These are phyloP conservation scores for Rhodotorula toruloides DNA, from an alignment of 768 basidiomycete genomes.

Conservation along the genomic window DNA sequence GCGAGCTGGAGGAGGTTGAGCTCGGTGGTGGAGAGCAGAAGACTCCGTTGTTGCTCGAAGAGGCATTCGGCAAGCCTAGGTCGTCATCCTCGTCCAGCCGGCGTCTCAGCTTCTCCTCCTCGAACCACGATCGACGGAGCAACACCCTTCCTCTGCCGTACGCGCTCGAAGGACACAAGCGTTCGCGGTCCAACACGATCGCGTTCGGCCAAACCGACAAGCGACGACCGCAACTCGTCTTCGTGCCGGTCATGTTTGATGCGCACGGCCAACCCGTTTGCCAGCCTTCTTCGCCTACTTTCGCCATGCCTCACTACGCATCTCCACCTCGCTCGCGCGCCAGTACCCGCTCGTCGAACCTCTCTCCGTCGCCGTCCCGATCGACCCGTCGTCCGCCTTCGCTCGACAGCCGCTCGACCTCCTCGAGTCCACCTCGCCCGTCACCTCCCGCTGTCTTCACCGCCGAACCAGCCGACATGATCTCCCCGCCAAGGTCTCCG, in stretches of 20 bases:
- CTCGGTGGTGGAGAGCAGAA: not conserved
- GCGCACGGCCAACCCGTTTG: constrained; percentile 8
- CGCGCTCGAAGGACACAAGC: not conserved
- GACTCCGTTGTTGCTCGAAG: not conserved
- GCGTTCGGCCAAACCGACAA: not conserved
- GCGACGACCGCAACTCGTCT: constrained; percentile 20
- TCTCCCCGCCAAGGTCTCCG: not conserved
- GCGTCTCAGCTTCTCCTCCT: no score
- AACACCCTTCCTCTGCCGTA: constrained; percentile 10
- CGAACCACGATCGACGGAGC: not conserved
- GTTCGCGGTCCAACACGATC: constrained; percentile 7
- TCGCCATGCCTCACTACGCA: not conserved
- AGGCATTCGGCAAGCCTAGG: not conserved
- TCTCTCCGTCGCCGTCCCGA: not conserved
- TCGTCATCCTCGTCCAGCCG: not conserved
- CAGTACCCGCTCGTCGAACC: not conserved
- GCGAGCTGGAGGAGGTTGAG: not conserved
- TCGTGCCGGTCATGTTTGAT: constrained; percentile 33
- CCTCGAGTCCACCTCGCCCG: not conserved
- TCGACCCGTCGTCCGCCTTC: not conserved
- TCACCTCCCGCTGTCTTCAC: not conserved
- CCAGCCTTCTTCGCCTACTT: constrained; percentile 5
- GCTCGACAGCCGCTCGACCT: constrained; percentile 7
- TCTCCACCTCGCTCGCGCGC: not conserved
- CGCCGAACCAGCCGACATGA: constrained; percentile 7